These are phyloP conservation scores for Haplographium delicatum DNA, from an alignment of 495 filamentous ascomycete genomes.

Conservation along the genomic window DNA sequence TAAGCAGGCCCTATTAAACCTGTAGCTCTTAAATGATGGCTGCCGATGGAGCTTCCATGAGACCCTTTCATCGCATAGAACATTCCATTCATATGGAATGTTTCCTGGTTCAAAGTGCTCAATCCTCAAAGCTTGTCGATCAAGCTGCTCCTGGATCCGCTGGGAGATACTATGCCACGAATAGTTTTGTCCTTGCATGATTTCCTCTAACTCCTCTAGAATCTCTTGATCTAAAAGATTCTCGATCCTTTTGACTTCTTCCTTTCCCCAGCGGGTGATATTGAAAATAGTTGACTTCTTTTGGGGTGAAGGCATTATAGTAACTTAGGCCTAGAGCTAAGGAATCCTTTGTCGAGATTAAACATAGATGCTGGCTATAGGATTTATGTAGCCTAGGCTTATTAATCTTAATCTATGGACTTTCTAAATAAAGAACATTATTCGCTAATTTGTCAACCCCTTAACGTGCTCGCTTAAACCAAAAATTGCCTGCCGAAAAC, in stretches of 20 bases:
- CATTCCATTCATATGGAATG: slow-evolving; percentile 11
- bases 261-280: slow-evolving; percentile 1
- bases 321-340: too few species aligned
- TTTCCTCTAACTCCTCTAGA: not conserved
- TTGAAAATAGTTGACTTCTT: too few species aligned
- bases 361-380: too few species aligned
- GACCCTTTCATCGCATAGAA: slow-evolving; percentile 4
- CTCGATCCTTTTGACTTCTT: not conserved
- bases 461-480: too few species aligned
- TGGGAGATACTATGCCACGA: slow-evolving; percentile 2
- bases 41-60: not conserved
- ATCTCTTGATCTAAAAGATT: not conserved
- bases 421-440: too few species aligned
- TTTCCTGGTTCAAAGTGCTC: slow-evolving; percentile 3
- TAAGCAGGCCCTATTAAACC: slow-evolving; percentile 6
- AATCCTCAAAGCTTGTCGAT: not conserved
- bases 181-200: slow-evolving; percentile 2
- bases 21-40: slow-evolving; percentile 1
- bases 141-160: not conserved
- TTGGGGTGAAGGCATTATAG: too few species aligned
- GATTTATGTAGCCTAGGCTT: too few species aligned
- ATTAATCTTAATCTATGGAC: too few species aligned
- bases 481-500: too few species aligned
- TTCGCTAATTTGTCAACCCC: too few species aligned
- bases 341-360: too few species aligned